Evolutionary conservation across 371 early-diverging fungal genomes (phyloP), one percentile per base, ranked within the genome.

Genomic region (Mucor velutinosus): DNA sequence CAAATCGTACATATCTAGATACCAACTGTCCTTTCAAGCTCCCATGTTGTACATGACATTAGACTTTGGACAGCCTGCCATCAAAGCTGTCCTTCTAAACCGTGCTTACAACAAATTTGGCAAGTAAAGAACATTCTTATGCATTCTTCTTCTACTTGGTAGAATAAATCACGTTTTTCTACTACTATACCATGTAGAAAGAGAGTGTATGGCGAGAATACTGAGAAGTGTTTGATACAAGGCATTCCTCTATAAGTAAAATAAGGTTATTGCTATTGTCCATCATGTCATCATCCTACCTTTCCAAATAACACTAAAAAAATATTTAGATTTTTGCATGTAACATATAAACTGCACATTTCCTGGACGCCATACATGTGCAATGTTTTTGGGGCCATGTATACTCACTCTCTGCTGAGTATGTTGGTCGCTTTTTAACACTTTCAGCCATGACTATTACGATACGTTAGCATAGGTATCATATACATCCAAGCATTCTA

Each of bases 211-310:
- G 47, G 47, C 47, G 19, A 47, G 47, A 47, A 37, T 11, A 11
- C 4, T 37, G 37, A 37, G 14, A 14, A 12, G 12, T 37, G 37
- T 37, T 37, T 37, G 37, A 37, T 37, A 37, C 37, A 37, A 37
- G 7, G 7, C 35, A 10, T 35, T 35, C 37, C 37, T 12, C 51
- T 23, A 51, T 8, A 51, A 51, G 25, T 51, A 51, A 23, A 51
- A 51, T 51, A 51, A 51, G 51, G 51, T 51, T 51, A 1, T 51
- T 51, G 21, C 51, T 51, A 51, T 51, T 51, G 51, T 51, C 51
- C 25, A 25, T 8, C 25, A 51, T 51, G 51, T 51, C 51, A 51
- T 51, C 51, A 51, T 51, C 12, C 14, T 37, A 23, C 12, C 25
- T 12, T 0, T 23, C 0, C 4, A 23, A 4, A 23, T 45, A 7